Base-by-base conservation (phyloP, 2,329 filamentous ascomycete species). In the Monosporascus cannonballus region DNA sequence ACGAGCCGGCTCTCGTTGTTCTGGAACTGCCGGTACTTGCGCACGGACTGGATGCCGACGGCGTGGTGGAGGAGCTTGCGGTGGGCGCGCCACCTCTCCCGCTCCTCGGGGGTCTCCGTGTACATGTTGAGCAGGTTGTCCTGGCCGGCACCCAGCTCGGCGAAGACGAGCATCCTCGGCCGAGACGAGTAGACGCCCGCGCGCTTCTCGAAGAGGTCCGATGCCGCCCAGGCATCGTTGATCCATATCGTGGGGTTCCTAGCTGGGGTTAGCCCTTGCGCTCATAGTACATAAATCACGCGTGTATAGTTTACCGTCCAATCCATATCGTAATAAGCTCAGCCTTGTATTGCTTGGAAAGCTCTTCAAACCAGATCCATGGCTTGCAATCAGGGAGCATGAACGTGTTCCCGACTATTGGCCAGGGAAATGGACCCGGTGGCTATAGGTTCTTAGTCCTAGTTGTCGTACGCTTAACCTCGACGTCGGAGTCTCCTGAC, bases 321-420 rank as follows among this genome's bases (percentile, higher is more conserved):
- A 81, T 77, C 79, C 79, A 82, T 58, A 79, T 75, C 0, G 79
- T 82, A 47, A 83, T 76, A 6, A 82, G 59, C 0, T 77, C 74
- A 0, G 73, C 69, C 5, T 75, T 64, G 59, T 79, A 76, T 47
- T 67, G 61, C 57, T 77, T 76, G 3, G 79, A 77, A 0, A 81
- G 64, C 56, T 76, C 61, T 51, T 83, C 77, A 56, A 83, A 81
- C 63, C 77, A 78, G 24, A 81, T 71, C 80, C 80, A 83, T 2
- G 80, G 79, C 59, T 82, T 81, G 51, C 69, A 71, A 24, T 76
- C 71, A 1, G 79, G 79, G 4, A 83, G 69, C 55, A 74, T 73
- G 52, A 77, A 79, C 0, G 78, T 82, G 59, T 81, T 83, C 36
- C 79, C 79, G 4, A 82, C 67, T 34, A 83, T 71, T 4, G 79